These are phyloP conservation scores for Chaetomium strumarium DNA, from an alignment of 2,329 filamentous ascomycete genomes.

Conservation along the genomic window DNA sequence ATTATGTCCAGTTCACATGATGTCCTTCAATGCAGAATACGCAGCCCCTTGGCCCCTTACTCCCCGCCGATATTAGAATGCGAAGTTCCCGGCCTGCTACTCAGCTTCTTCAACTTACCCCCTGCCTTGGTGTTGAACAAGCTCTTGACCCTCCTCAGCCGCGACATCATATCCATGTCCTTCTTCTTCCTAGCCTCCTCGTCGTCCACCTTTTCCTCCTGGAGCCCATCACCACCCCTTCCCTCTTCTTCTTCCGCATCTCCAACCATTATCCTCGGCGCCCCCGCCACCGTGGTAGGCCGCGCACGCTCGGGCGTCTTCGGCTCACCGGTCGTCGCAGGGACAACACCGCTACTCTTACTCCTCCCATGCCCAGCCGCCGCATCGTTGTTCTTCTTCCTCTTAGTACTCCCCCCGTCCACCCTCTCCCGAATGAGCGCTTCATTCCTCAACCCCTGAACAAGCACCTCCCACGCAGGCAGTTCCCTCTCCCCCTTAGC, in stretches of 20 bases:
- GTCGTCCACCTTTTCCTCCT: conserved; percentile 44
- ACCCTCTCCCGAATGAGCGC: conserved; percentile 42
- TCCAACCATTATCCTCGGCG: neutral
- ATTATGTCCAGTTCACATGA: neutral
- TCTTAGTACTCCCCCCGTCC: conserved; percentile 19
- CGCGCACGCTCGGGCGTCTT: conserved; percentile 18
- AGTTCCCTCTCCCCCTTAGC: conserved; percentile 29
- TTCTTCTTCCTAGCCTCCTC: conserved; percentile 49
- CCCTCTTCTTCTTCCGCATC: conserved; percentile 20
- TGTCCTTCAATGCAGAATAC: neutral
- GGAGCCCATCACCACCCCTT: conserved; percentile 20
- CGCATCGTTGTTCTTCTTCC: neutral
- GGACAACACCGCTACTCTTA: conserved; percentile 22
- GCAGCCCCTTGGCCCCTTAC: neutral
- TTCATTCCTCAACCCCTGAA: conserved; percentile 53
- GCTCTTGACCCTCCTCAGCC: conserved; percentile 64
- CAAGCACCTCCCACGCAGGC: conserved; percentile 51
- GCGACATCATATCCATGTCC: conserved; percentile 69
- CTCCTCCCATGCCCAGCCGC: conserved; percentile 26
- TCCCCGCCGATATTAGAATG: conserved; percentile 18
- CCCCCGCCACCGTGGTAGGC: conserved; percentile 19
- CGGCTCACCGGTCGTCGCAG: neutral
- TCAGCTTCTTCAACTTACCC: conserved; percentile 40
- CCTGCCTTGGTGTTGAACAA: conserved; percentile 60
- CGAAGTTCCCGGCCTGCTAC: conserved; percentile 24